These are phyloP conservation scores for Myriosclerotinia curreyana DNA, from an alignment of 2,329 filamentous ascomycete species.

Conservation along the genomic window DNA sequence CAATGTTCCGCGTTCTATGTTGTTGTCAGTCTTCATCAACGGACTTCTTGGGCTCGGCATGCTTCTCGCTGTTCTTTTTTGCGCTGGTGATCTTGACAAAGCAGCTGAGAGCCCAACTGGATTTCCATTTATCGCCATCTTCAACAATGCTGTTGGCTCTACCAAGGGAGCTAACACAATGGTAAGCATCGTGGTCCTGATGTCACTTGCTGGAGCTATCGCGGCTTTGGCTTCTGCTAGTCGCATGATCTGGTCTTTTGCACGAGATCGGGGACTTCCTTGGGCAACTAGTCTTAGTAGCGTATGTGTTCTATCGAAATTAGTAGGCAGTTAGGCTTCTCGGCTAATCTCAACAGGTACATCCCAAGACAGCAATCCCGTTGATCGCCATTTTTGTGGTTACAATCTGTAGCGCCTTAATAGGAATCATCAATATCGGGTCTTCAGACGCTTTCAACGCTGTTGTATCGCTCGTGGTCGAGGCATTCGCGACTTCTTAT, in stretches of 20 bases:
- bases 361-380: slow-evolving; percentile 24
- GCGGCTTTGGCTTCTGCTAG: slow-evolving; percentile 41
- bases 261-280: slow-evolving; percentile 44
- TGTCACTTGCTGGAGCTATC: slow-evolving; percentile 44
- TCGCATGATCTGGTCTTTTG: slow-evolving; percentile 45
- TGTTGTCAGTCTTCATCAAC: slow-evolving; percentile 37
- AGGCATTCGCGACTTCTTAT: too few species aligned
- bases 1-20: slow-evolving; percentile 47
- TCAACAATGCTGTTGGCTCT: slow-evolving; percentile 44
- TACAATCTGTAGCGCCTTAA: slow-evolving; percentile 29
- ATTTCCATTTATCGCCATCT: slow-evolving; percentile 52
- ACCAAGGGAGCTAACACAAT: slow-evolving; percentile 43
- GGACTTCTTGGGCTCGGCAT: slow-evolving; percentile 46
- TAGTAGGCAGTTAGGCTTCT: too few species aligned
- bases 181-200: slow-evolving; percentile 41
- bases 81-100: slow-evolving; percentile 40
- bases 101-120: slow-evolving; percentile 44
- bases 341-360: slow-evolving; percentile 16
- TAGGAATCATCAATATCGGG: too few species aligned
- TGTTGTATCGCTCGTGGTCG: too few species aligned
- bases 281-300: slow-evolving; percentile 24
- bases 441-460: too few species aligned
- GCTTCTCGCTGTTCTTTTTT: slow-evolving; percentile 40
- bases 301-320: too few species aligned
- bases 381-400: slow-evolving; percentile 27